phyloP scores from a whole-genome alignment of 2,329 filamentous ascomycete species.

The Venturiaceae sp. region DNA sequence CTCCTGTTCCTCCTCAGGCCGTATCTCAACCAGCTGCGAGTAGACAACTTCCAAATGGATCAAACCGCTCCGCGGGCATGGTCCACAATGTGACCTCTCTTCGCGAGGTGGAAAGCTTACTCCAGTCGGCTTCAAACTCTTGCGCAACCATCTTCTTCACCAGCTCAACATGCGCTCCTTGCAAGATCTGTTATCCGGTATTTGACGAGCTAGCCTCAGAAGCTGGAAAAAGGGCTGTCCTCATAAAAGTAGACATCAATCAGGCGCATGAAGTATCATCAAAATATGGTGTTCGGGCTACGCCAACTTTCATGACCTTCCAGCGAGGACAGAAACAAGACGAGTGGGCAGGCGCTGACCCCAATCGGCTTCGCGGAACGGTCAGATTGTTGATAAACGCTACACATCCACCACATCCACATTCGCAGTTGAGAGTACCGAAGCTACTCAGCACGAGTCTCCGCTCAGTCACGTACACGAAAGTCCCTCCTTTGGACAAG shows the following conservation, averaged over 20 bases:
- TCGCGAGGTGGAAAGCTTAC: slow-evolving; percentile 48
- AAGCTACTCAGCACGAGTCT: slow-evolving; percentile 54
- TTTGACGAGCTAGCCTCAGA: slow-evolving; percentile 75
- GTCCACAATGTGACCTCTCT: slow-evolving; percentile 55
- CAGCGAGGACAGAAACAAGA: slow-evolving; percentile 65
- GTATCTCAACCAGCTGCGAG: slow-evolving; percentile 5
- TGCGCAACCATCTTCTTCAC: slow-evolving; percentile 89
- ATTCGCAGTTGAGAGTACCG: slow-evolving; percentile 61
- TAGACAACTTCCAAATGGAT: slow-evolving; percentile 9
- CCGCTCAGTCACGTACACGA: slow-evolving; percentile 65
- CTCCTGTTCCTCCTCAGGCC: slow-evolving; percentile 33
- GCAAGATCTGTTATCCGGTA: slow-evolving; percentile 70
- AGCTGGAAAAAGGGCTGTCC: slow-evolving; percentile 53
- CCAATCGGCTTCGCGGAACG: slow-evolving; percentile 57
- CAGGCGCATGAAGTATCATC: slow-evolving; percentile 50
- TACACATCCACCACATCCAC: slow-evolving; percentile 66
- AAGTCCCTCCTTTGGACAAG: slow-evolving; percentile 74
- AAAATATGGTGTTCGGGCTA: slow-evolving; percentile 61
- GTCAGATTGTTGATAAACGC: slow-evolving; percentile 65
- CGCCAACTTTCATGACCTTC: slow-evolving; percentile 85
- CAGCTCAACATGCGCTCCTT: slow-evolving; percentile 75
- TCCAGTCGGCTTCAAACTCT: slow-evolving; percentile 51
- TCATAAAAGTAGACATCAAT: slow-evolving; percentile 78
- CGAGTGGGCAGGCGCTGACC: slow-evolving; percentile 72
- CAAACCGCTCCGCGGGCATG: slow-evolving; percentile 21